Percentiles rank a stretch among this genome's conserved stretches.
These are phyloP conservation scores for Mariannaea sp. DNA, from an alignment of 2,329 filamentous ascomycete species.

Conservation along the genomic window DNA sequence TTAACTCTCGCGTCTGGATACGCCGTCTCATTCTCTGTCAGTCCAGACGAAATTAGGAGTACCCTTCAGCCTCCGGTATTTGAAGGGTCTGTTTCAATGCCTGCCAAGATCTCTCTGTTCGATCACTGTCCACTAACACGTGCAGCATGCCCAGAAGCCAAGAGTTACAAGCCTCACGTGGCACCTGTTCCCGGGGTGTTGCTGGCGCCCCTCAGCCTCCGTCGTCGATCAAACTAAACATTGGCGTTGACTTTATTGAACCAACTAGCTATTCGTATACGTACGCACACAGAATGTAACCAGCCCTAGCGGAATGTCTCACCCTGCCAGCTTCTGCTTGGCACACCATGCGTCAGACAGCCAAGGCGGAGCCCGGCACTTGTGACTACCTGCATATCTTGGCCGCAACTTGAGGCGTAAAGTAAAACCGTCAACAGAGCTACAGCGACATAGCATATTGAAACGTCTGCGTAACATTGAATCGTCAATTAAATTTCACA, in stretches of 20 bases:
- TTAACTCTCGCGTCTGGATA: constrained; percentile 11
- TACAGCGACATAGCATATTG: constrained; percentile 5
- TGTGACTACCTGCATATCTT: not conserved
- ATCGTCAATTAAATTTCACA: constrained; percentile 21
- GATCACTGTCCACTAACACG: not conserved
- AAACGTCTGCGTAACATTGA: constrained; percentile 10
- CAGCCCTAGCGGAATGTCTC: constrained; percentile 5
- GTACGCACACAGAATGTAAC: not conserved
- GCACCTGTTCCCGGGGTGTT: not conserved
- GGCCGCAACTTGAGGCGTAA: no score
- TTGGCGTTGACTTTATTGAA: no score
- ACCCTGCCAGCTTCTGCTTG: constrained; percentile 12
- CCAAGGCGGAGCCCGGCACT: constrained; percentile 20
- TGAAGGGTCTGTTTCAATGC: not conserved
- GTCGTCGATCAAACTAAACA: no score
- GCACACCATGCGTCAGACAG: constrained; percentile 9
- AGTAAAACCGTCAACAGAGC: no score
- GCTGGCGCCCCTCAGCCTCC: not conserved
- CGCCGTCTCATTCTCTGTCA: not conserved
- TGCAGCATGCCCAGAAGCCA: not conserved
- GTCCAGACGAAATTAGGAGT: not conserved
- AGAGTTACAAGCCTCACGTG: constrained; percentile 8
- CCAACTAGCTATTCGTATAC: no score
- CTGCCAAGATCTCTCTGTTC: not conserved
- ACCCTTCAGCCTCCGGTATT: constrained; percentile 4